Conservation (phyloP, 441 rosid species). For the Populus hybrid region DNA sequence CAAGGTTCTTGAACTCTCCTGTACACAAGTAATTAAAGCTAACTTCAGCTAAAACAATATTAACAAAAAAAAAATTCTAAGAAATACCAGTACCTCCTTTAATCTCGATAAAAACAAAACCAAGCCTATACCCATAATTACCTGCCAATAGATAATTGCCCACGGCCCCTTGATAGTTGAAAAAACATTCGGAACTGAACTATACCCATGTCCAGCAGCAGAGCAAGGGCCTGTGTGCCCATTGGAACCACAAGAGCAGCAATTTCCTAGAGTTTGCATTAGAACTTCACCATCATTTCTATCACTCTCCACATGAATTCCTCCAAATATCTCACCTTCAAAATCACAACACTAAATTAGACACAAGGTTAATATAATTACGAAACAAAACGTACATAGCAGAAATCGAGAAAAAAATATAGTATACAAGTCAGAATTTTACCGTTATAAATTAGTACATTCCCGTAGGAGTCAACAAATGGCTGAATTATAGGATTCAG, state of each 20-base stretch:
- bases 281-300: conserved; percentile 67
- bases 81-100: not conserved
- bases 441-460: conserved; percentile 79
- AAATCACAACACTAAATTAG: conserved; percentile 3
- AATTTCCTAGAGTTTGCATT: conserved; percentile 41
- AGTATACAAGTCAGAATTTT: not conserved
- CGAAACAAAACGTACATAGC: not conserved
- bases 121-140: conserved; percentile 33
- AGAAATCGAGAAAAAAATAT: not conserved
- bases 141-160: conserved; percentile 90
- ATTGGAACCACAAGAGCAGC: conserved; percentile 33
- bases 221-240: conserved; percentile 21
- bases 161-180: conserved; percentile 77
- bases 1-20: conserved; percentile 71
- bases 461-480: conserved; percentile 48
- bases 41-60: not conserved
- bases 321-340: conserved; percentile 78
- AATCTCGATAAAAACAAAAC: conserved; percentile 15
- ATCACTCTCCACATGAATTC: conserved; percentile 46
- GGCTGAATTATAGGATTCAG: conserved; percentile 50
- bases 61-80: not conserved
- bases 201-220: conserved; percentile 17
- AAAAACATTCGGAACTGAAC: conserved; percentile 60
- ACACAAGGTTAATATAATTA: not conserved
- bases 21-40: not conserved